These are phyloP conservation scores for Fusarium lyarnte DNA, from an alignment of 2,329 filamentous ascomycete genomes.

Conservation along the genomic window DNA sequence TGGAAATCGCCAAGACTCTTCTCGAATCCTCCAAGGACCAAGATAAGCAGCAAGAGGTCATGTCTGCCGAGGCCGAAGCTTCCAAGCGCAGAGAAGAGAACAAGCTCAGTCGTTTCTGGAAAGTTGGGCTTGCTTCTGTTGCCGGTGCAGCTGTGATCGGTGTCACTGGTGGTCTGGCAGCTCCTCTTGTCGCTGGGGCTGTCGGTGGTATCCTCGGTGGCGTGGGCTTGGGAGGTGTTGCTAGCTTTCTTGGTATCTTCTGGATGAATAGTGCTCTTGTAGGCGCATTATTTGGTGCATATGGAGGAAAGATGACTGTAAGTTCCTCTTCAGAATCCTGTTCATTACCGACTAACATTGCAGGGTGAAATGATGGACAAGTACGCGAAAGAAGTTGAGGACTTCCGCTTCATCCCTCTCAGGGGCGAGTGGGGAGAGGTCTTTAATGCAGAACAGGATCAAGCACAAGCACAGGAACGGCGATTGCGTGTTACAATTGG, in stretches of 20 bases:
- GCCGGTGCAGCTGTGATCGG: slow-evolving; percentile 92
- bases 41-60: slow-evolving; percentile 54
- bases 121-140: slow-evolving; percentile 88
- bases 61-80: slow-evolving; percentile 81
- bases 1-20: slow-evolving; percentile 78
- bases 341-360: slow-evolving; percentile 19
- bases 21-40: slow-evolving; percentile 68
- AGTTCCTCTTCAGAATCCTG: slow-evolving; percentile 5
- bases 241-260: slow-evolving; percentile 85
- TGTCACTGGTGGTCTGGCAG: slow-evolving; percentile 89
- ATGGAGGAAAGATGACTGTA: slow-evolving; percentile 78
- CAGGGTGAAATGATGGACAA: slow-evolving; percentile 84
- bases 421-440: slow-evolving; percentile 55
- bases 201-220: slow-evolving; percentile 87
- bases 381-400: slow-evolving; percentile 87
- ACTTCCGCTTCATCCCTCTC: slow-evolving; percentile 81
- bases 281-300: slow-evolving; percentile 88
- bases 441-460: slow-evolving; percentile 24
- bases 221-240: slow-evolving; percentile 84
- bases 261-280: slow-evolving; percentile 88
- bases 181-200: slow-evolving; percentile 86
- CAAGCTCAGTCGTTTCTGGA: slow-evolving; percentile 79
- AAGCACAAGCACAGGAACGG: slow-evolving; percentile 47
- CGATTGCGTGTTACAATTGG: slow-evolving; percentile 84
- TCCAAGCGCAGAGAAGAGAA: slow-evolving; percentile 78